phyloP scores from a whole-genome alignment of 306 rosid genomes.

The Vigna radiata region DNA sequence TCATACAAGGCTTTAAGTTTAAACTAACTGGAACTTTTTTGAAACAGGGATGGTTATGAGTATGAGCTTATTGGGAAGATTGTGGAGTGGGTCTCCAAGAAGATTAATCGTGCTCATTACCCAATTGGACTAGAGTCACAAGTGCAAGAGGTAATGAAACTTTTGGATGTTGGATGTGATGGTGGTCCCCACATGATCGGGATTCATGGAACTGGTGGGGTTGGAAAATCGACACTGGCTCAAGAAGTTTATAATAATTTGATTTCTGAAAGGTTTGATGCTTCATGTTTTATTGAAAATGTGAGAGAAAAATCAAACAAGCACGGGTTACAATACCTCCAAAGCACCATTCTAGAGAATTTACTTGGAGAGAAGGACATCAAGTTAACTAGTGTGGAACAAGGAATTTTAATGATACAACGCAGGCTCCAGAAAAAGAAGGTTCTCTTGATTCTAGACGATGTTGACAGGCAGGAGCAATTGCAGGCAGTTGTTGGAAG shows the following conservation, averaged over 20 bases:
- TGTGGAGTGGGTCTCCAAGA: neutral
- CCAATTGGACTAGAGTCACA: neutral
- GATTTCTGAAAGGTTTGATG: neutral
- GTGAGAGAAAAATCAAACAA: neutral
- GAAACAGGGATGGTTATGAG: neutral
- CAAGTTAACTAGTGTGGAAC: neutral
- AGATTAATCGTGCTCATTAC: neutral
- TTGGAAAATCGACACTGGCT: neutral
- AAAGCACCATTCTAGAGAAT: constrained; percentile 26
- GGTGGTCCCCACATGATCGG: neutral
- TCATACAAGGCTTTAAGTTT: no score
- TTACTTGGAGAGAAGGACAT: neutral
- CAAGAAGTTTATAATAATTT: neutral
- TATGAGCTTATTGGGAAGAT: neutral
- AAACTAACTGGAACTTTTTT: no score
- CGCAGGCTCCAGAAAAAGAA: neutral
- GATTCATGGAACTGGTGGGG: neutral
- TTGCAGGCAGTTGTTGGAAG: neutral
- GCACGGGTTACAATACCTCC: constrained; percentile 40
- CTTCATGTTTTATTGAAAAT: neutral
- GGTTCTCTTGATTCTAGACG: neutral
- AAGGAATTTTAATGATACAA: constrained; percentile 13
- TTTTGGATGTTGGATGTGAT: neutral
- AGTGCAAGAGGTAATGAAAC: neutral
- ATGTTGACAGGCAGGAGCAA: neutral